Percentiles rank a stretch among this genome's conserved stretches.
Evolutionary conservation across 768 basidiomycete species (phyloP).

Genomic region (Termitomyces sp.): DNA sequence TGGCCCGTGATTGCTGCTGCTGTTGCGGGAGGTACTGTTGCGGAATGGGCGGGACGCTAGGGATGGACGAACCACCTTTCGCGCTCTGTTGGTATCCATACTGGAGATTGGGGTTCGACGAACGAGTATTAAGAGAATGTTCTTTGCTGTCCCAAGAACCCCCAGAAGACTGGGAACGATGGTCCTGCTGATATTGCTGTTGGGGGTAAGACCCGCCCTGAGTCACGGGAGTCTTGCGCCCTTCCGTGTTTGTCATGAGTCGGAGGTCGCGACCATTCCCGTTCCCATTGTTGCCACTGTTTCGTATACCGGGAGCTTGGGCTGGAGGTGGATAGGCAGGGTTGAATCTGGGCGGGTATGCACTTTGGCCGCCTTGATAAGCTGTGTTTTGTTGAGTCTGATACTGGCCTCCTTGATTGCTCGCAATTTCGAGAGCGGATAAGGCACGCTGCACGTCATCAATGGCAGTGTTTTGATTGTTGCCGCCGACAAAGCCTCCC

Average conservation of each 20-base stretch:
- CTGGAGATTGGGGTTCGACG: slow-evolving; percentile 67
- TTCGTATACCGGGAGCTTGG: slow-evolving; percentile 32
- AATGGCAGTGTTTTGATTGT: slow-evolving; percentile 33
- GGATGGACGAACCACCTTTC: slow-evolving; percentile 35
- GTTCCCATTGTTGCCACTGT: slow-evolving; percentile 31
- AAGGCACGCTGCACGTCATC: slow-evolving; percentile 78
- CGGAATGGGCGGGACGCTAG: slow-evolving; percentile 70
- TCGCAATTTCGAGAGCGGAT: slow-evolving; percentile 58
- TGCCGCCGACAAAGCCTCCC: slow-evolving; percentile 13
- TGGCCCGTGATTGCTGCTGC: slow-evolving; percentile 38
- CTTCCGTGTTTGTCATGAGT: slow-evolving; percentile 59
- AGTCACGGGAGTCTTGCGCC: slow-evolving; percentile 55
- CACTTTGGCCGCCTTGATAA: slow-evolving; percentile 43
- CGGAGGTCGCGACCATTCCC: slow-evolving; percentile 41
- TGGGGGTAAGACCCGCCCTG: slow-evolving; percentile 22
- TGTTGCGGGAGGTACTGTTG: slow-evolving; percentile 54
- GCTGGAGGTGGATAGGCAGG: slow-evolving; percentile 39
- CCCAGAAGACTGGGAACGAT: slow-evolving; percentile 24
- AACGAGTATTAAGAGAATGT: slow-evolving; percentile 44
- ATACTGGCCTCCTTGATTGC: slow-evolving; percentile 21
- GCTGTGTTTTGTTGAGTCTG: slow-evolving; percentile 23
- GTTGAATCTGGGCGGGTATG: slow-evolving; percentile 69
- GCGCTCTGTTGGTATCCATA: slow-evolving; percentile 51
- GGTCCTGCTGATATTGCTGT: slow-evolving; percentile 31
- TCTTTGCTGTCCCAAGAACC: slow-evolving; percentile 65